A percentile compares a stretch with the other conserved stretches of the same genome.
Evolutionary conservation across 2,329 filamentous ascomycete genomes (phyloP).

Genomic region (Dactylellina leptospora): DNA sequence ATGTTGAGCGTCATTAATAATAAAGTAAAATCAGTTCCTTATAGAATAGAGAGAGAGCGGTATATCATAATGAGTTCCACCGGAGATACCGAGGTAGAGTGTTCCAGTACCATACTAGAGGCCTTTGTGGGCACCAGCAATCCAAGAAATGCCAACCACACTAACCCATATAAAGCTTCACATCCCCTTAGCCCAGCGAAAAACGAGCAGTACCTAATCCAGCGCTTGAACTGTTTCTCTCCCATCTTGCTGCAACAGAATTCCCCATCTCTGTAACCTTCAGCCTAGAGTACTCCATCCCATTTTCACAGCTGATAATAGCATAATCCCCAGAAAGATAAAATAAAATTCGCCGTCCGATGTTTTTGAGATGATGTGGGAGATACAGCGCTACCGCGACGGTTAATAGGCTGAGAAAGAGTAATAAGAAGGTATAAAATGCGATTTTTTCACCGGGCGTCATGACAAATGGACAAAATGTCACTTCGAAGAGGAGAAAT

Average conservation of each 20-base stretch:
- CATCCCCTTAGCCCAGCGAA: slow-evolving; percentile 4
- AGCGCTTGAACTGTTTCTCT: neutral
- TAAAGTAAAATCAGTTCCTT: too few relatives aligned
- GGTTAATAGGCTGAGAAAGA: slow-evolving; percentile 13
- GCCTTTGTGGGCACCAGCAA: neutral
- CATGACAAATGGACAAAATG: slow-evolving; percentile 63
- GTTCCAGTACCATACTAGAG: too few relatives aligned
- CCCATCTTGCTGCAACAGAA: neutral
- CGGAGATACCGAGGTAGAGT: too few relatives aligned
- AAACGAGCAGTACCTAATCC: neutral
- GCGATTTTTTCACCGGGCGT: slow-evolving; percentile 62
- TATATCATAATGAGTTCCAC: too few relatives aligned
- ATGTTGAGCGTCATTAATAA: too few relatives aligned
- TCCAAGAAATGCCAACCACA: neutral
- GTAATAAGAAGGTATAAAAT: slow-evolving; percentile 54
- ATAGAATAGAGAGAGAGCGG: too few relatives aligned
- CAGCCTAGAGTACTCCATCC: slow-evolving; percentile 8
- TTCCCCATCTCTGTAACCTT: slow-evolving; percentile 1
- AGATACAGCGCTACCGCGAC: slow-evolving; percentile 20
- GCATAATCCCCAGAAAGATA: slow-evolving; percentile 24
- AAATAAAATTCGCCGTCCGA: slow-evolving; percentile 12
- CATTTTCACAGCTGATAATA: slow-evolving; percentile 1
- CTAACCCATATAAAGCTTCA: slow-evolving; percentile 22
- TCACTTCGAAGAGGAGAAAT: slow-evolving; percentile 63
- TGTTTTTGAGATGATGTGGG: slow-evolving; percentile 12